Conservation (phyloP, 139 green algal genomes). For the Coccomyxa sp. region DNA sequence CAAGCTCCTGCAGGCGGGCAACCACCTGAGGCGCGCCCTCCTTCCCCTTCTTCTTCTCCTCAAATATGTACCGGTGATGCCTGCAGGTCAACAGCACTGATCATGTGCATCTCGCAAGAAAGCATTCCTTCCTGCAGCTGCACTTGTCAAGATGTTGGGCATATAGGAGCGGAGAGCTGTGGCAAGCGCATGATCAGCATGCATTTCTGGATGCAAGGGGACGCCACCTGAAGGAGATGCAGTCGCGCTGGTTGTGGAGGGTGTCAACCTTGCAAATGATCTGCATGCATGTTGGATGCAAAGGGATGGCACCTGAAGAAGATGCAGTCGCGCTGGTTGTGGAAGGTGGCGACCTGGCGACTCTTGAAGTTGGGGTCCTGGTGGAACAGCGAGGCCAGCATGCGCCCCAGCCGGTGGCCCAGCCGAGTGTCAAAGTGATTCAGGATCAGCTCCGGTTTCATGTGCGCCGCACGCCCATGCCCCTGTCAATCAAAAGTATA, state of each 20-base stretch:
- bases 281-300: too few species aligned
- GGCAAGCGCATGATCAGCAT: too few species aligned
- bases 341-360: conserved; percentile 90
- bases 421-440: conserved; percentile 92
- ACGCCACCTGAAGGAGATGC: conserved; percentile 88
- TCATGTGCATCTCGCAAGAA: neutral
- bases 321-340: conserved; percentile 99
- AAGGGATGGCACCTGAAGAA: conserved; percentile 76
- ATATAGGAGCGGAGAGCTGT: neutral
- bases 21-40: conserved; percentile 60
- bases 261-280: too few species aligned
- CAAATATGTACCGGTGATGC: conserved; percentile 92
- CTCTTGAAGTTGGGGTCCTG: conserved; percentile 87
- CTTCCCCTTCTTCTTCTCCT: conserved; percentile 68
- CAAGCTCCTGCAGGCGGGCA: conserved; percentile 88
- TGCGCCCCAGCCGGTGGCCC: conserved; percentile 76
- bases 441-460: conserved; percentile 90
- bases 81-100: conserved; percentile 24
- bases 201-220: too few species aligned
- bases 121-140: neutral
- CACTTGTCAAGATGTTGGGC: neutral
- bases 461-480: conserved; percentile 69
- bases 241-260: conserved; percentile 92
- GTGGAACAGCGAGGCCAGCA: conserved; percentile 90
- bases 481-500: conserved; percentile 22